A percentile compares a stretch with the other conserved stretches of the same genome.
Evolutionary conservation across 352 stramenopile species (phyloP).

Genomic region (Elongisporangium anandrum): DNA sequence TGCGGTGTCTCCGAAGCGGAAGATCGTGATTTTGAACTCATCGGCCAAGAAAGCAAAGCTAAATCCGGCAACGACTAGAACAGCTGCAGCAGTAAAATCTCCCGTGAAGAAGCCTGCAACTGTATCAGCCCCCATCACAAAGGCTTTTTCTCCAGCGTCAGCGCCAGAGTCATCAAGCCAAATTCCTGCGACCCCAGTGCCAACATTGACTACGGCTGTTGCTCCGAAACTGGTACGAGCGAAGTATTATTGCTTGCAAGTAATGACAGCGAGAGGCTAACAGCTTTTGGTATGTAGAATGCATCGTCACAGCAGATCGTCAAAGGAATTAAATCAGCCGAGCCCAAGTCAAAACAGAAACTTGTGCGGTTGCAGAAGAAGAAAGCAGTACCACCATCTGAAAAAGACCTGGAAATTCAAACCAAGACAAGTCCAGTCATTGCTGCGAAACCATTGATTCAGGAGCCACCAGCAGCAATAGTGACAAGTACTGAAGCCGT

Average conservation of each 20-base stretch:
- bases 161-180: not conserved
- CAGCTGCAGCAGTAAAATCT: not conserved
- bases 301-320: not conserved
- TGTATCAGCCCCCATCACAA: not conserved
- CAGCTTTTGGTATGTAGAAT: not conserved
- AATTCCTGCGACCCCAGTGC: not conserved
- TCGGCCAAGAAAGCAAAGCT: not conserved
- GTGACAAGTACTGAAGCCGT: not conserved
- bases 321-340: not conserved
- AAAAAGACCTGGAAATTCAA: not conserved
- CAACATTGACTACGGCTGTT: not conserved
- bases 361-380: not conserved
- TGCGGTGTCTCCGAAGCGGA: slow-evolving; percentile 5
- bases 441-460: not conserved
- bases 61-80: not conserved
- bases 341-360: not conserved
- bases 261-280: not conserved
- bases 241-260: not conserved
- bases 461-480: not conserved
- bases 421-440: not conserved
- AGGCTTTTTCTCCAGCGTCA: no score
- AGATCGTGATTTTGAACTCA: not conserved
- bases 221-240: not conserved
- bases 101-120: not conserved
- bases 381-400: not conserved